A percentile compares a stretch with the other conserved stretches of the same genome.
These are phyloP conservation scores for Mortierella sp. DNA, from an alignment of 371 early-diverging fungal species.

Conservation along the genomic window DNA sequence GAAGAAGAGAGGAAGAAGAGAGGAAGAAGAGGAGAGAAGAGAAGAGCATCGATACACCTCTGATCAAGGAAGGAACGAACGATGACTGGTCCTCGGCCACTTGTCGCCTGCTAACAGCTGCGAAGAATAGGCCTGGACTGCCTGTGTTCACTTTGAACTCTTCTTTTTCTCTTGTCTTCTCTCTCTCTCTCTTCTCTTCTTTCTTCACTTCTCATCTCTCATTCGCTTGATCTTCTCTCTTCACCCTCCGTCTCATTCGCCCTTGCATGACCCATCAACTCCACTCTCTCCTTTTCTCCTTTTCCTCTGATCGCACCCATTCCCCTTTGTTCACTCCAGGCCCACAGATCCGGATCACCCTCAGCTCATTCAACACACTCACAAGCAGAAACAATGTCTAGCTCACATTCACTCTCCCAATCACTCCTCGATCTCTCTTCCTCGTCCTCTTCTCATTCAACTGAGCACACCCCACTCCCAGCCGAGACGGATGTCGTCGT, in stretches of 20 bases:
- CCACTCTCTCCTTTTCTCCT: not conserved
- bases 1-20: not conserved
- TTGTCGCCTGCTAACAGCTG: too few relatives aligned
- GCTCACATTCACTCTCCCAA: not conserved
- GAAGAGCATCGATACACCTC: not conserved
- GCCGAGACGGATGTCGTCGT: slow-evolving; percentile 37
- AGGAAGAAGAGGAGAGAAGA: too few relatives aligned
- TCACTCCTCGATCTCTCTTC: not conserved
- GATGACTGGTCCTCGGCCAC: not conserved
- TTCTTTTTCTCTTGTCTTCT: not conserved
- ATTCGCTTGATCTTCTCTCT: not conserved
- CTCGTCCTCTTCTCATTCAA: not conserved
- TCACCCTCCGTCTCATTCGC: not conserved
- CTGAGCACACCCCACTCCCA: slow-evolving; percentile 16
- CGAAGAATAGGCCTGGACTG: not conserved
- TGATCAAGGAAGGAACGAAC: too few relatives aligned
- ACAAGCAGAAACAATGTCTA: not conserved
- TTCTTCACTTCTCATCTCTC: not conserved
- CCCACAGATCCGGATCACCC: not conserved
- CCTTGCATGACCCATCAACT: not conserved
- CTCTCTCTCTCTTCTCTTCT: not conserved
- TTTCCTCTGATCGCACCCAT: not conserved
- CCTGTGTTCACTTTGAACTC: not conserved
- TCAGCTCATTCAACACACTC: not conserved
- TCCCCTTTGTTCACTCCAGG: not conserved